Percentiles rank a stretch among this genome's conserved stretches.
phyloP scores from a whole-genome alignment of 1,284 basidiomycete species.

The Trichosporon asahii region DNA sequence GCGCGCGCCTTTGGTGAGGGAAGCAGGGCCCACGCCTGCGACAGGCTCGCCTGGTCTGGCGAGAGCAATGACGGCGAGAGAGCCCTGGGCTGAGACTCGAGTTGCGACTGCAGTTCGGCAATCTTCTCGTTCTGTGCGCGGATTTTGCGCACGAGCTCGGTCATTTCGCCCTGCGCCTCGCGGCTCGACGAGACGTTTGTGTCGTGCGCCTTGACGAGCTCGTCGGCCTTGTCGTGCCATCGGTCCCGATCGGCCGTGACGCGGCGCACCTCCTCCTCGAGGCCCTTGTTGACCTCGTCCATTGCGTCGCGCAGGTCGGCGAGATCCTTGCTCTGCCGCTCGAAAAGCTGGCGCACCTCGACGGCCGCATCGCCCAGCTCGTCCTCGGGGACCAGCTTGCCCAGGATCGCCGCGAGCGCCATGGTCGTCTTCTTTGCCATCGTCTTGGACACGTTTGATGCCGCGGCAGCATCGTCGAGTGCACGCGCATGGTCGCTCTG shows the following conservation, averaged over 20 bases:
- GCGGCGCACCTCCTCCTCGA: constrained; percentile 58
- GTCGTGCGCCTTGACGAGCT: constrained; percentile 48
- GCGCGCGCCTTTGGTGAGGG: constrained; percentile 74
- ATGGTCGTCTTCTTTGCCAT: constrained; percentile 7
- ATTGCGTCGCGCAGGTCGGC: constrained; percentile 40
- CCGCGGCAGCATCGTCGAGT: constrained; percentile 30
- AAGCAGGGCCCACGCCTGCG: constrained; percentile 71
- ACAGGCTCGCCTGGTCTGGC: constrained; percentile 54
- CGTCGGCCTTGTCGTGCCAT: constrained; percentile 59
- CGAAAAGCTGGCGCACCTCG: constrained; percentile 25
- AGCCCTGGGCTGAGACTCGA: neutral
- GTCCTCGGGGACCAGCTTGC: constrained; percentile 43
- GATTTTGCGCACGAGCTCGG: constrained; percentile 20
- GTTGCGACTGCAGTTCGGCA: constrained; percentile 2
- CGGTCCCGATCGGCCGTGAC: constrained; percentile 59
- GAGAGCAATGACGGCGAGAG: neutral
- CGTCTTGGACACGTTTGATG: neutral
- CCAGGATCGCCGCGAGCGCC: constrained; percentile 46
- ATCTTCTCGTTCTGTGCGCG: constrained; percentile 38
- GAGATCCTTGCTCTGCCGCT: constrained; percentile 57
- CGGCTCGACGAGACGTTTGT: constrained; percentile 49
- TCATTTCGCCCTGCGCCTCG: constrained; percentile 16
- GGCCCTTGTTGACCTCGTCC: constrained; percentile 55
- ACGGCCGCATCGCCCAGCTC: neutral
- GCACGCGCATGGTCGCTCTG: constrained; percentile 16